Conservation (phyloP, 176 grass and related monocot species). For the Stipa capillata region DNA sequence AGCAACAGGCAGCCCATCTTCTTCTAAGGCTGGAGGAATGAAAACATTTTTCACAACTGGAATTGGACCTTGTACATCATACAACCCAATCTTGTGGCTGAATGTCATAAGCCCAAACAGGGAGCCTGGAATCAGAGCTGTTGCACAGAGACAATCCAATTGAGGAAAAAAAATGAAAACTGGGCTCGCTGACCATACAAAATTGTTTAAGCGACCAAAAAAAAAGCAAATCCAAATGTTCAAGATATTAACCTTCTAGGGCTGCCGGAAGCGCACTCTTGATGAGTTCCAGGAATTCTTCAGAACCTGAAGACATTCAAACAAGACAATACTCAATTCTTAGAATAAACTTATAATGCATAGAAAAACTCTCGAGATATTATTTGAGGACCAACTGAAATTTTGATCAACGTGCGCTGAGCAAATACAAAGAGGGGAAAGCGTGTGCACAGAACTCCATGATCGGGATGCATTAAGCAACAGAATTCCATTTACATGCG, state of each 20-base stretch:
- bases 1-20: slow-evolving; percentile 35
- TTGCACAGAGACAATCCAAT: slow-evolving; percentile 32
- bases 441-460: slow-evolving; percentile 16
- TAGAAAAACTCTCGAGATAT: neutral
- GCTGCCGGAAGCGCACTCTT: slow-evolving; percentile 87
- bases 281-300: slow-evolving; percentile 89
- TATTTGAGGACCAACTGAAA: neutral
- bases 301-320: slow-evolving; percentile 59
- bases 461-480: neutral
- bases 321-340: neutral
- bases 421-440: too few species aligned
- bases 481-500: slow-evolving; percentile 48
- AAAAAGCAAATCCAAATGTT: slow-evolving; percentile 6
- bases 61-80: slow-evolving; percentile 91
- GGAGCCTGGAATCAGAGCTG: slow-evolving; percentile 85
- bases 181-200: neutral
- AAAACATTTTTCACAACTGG: slow-evolving; percentile 92
- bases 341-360: neutral
- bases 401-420: neutral
- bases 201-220: neutral
- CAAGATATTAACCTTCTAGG: slow-evolving; percentile 58
- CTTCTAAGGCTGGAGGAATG: slow-evolving; percentile 59
- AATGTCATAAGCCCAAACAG: slow-evolving; percentile 89
- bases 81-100: slow-evolving; percentile 95
- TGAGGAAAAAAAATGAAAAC: neutral